Conservation (phyloP, 192 early-diverging fungal species). For the Linnemannia hyalina region DNA sequence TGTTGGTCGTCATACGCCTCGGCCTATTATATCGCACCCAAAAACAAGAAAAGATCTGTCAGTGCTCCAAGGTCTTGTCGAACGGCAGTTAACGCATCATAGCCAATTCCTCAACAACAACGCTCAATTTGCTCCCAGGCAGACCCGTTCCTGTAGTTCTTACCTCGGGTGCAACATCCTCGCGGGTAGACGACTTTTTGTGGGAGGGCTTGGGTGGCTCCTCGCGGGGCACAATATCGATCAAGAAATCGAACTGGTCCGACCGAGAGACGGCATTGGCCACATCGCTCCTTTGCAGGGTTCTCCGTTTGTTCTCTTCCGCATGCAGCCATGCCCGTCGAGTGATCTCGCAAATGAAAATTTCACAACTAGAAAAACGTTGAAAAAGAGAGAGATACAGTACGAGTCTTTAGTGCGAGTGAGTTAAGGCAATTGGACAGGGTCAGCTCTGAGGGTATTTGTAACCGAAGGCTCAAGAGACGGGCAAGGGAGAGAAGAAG, state of each 20-base stretch:
- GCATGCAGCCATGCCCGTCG: constrained; percentile 90
- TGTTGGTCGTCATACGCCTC: constrained; percentile 39
- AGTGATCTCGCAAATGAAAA: constrained; percentile 94
- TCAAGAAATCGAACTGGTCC: constrained; percentile 98
- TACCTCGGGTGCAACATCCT: constrained; percentile 37
- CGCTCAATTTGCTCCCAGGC: neutral
- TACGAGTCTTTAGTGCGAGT: neutral
- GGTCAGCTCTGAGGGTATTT: too few relatives aligned
- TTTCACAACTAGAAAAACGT: constrained; percentile 79
- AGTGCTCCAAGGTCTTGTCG: too few relatives aligned
- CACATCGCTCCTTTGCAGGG: constrained; percentile 92
- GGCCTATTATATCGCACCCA: neutral
- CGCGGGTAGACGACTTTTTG: constrained; percentile 11
- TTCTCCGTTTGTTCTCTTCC: constrained; percentile 97
- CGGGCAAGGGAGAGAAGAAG: neutral
- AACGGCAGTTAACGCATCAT: neutral
- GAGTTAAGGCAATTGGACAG: neutral
- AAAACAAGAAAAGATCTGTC: neutral
- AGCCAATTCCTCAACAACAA: neutral
- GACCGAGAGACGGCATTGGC: constrained; percentile 88
- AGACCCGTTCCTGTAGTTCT: neutral
- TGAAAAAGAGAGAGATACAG: neutral
- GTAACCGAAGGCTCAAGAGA: too few relatives aligned
- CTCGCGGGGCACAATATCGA: constrained; percentile 97
- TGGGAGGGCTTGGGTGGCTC: constrained; percentile 61